phyloP scores from a whole-genome alignment of 331 rosid genomes.

The Spiraea crenata region DNA sequence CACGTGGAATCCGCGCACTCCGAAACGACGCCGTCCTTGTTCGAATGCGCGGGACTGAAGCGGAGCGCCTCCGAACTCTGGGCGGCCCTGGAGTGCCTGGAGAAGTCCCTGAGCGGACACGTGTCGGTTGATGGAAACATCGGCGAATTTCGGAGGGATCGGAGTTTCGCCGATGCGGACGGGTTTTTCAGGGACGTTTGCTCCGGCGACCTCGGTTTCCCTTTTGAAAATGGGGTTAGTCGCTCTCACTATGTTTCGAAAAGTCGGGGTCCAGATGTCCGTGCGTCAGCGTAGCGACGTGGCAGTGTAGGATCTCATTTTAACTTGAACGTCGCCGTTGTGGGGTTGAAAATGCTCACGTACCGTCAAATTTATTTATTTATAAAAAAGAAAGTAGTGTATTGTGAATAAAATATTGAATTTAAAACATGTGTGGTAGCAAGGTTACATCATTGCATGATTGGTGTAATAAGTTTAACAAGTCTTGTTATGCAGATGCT shows the following conservation, averaged over 20 bases:
- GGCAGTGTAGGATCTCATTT: not conserved
- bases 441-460: not conserved
- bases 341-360: not conserved
- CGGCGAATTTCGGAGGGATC: conserved; percentile 27
- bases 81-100: conserved; percentile 35
- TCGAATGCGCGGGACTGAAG: conserved; percentile 18
- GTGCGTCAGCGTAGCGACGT: not conserved
- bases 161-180: conserved; percentile 24
- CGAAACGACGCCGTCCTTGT: conserved; percentile 13
- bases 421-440: not conserved
- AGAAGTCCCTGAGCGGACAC: conserved; percentile 3
- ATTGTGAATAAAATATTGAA: not conserved
- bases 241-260: not conserved
- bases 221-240: conserved; percentile 51
- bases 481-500: not conserved
- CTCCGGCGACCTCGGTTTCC: conserved; percentile 27
- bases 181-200: conserved; percentile 23
- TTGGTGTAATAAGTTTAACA: not conserved
- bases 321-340: not conserved
- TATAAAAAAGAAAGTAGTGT: not conserved
- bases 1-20: conserved; percentile 18
- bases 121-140: conserved; percentile 18
- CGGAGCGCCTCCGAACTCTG: conserved; percentile 48
- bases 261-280: not conserved
- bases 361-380: not conserved